These are phyloP conservation scores for Fusarium caatingaense DNA, from an alignment of 2,329 filamentous ascomycete species.

Conservation along the genomic window DNA sequence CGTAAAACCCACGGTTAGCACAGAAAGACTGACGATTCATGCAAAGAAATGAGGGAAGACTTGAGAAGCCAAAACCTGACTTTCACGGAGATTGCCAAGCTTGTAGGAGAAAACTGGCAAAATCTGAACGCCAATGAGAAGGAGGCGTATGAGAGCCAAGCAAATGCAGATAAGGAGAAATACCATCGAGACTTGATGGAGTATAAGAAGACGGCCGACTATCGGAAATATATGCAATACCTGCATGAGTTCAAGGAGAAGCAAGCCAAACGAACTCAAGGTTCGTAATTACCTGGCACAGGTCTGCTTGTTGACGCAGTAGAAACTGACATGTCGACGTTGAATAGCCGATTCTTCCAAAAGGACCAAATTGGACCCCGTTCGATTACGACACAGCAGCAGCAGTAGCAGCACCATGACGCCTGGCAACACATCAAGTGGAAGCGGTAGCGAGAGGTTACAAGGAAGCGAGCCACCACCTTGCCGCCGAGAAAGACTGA, in stretches of 20 bases:
- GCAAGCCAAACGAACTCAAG: conserved; percentile 68
- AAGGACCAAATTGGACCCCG: conserved; percentile 58
- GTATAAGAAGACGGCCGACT: conserved; percentile 82
- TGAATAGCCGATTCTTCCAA: conserved; percentile 58
- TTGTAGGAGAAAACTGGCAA: conserved; percentile 87
- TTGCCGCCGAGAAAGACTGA: conserved; percentile 59
- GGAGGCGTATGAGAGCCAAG: conserved; percentile 78
- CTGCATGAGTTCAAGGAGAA: conserved; percentile 82
- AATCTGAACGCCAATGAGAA: conserved; percentile 73
- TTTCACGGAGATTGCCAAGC: conserved; percentile 85
- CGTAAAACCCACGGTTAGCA: not conserved
- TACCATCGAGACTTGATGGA: conserved; percentile 78
- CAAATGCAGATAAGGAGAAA: conserved; percentile 78
- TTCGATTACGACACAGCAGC: conserved; percentile 52
- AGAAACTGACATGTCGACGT: conserved; percentile 15
- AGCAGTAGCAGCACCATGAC: conserved; percentile 53
- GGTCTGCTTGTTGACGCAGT: not conserved
- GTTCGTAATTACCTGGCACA: conserved; percentile 51
- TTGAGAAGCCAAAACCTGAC: conserved; percentile 80
- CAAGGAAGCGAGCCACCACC: conserved; percentile 62
- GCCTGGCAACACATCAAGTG: conserved; percentile 53
- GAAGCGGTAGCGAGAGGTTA: conserved; percentile 61
- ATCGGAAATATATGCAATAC: conserved; percentile 76
- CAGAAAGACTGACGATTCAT: conserved; percentile 1
- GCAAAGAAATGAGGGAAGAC: conserved; percentile 77